These are phyloP conservation scores for Vaucheria bursata DNA, from an alignment of 352 stramenopile species.

Conservation along the genomic window DNA sequence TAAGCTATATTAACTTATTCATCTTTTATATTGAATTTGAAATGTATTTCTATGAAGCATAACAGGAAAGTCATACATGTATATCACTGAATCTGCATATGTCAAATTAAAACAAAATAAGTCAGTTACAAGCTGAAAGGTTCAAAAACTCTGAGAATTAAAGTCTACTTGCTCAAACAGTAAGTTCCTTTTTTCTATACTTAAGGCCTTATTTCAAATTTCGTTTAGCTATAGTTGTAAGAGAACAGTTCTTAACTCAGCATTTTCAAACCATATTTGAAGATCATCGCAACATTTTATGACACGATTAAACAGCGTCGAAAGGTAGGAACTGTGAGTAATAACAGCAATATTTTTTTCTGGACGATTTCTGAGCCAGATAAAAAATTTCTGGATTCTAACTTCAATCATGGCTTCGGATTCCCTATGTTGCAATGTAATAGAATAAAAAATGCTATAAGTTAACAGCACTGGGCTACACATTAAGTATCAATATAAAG, in stretches of 20 bases:
- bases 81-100: too few relatives aligned
- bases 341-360: constrained; percentile 39
- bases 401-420: constrained; percentile 16
- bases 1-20: too few relatives aligned
- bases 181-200: too few relatives aligned
- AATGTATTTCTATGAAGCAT: too few relatives aligned
- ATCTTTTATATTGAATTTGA: too few relatives aligned
- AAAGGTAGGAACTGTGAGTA: constrained; percentile 32
- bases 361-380: constrained; percentile 20
- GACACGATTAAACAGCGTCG: constrained; percentile 34
- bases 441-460: neutral
- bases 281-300: constrained; percentile 2
- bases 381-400: constrained; percentile 25
- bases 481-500: neutral
- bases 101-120: too few relatives aligned
- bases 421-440: neutral
- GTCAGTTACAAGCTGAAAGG: too few relatives aligned
- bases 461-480: neutral
- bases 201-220: too few relatives aligned
- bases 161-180: too few relatives aligned
- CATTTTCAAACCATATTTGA: constrained; percentile 33
- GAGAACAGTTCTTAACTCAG: constrained; percentile 27
- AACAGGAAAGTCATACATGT: too few relatives aligned
- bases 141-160: too few relatives aligned
- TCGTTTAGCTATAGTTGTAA: constrained; percentile 21